These are phyloP conservation scores for Colletotrichum higginsianum DNA, from an alignment of 2,329 filamentous ascomycete species.

Conservation along the genomic window DNA sequence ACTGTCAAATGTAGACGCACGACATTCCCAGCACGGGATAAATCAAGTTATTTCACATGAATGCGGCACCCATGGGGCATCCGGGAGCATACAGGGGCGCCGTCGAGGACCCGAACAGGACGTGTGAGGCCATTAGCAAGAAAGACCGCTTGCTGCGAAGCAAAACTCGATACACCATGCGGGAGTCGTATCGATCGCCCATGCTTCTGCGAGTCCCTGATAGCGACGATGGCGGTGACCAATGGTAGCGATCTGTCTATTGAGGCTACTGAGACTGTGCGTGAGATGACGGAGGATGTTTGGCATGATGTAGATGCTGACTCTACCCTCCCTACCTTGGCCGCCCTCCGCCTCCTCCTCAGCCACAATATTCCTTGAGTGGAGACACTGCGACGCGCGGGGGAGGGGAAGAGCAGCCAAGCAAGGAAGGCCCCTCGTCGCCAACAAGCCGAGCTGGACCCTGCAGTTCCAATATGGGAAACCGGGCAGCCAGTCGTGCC, in stretches of 20 bases:
- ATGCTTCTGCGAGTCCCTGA: too few species aligned
- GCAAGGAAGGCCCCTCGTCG: conserved; percentile 36
- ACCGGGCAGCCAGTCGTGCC: conserved; percentile 41
- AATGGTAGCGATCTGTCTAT: too few species aligned
- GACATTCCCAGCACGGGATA: conserved; percentile 38
- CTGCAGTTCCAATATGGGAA: conserved; percentile 36
- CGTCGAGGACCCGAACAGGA: too few species aligned
- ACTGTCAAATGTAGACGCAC: conserved; percentile 40
- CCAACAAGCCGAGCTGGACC: conserved; percentile 25
- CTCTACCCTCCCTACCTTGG: conserved; percentile 1
- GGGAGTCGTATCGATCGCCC: too few species aligned
- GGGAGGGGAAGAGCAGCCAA: conserved; percentile 26
- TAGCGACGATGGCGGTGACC: too few species aligned
- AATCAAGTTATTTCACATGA: conserved; percentile 31
- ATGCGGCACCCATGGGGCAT: neutral
- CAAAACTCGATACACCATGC: too few species aligned
- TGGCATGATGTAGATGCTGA: neutral
- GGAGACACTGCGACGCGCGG: conserved; percentile 10
- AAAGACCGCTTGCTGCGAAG: too few species aligned
- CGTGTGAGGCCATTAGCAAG: too few species aligned
- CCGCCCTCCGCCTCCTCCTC: neutral
- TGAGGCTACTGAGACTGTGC: too few species aligned
- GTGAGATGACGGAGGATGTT: too few species aligned
- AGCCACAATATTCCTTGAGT: conserved; percentile 27
- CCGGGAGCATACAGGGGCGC: too few species aligned